Conservation (phyloP, 257 asterid species). For the Pogostemon cablin region DNA sequence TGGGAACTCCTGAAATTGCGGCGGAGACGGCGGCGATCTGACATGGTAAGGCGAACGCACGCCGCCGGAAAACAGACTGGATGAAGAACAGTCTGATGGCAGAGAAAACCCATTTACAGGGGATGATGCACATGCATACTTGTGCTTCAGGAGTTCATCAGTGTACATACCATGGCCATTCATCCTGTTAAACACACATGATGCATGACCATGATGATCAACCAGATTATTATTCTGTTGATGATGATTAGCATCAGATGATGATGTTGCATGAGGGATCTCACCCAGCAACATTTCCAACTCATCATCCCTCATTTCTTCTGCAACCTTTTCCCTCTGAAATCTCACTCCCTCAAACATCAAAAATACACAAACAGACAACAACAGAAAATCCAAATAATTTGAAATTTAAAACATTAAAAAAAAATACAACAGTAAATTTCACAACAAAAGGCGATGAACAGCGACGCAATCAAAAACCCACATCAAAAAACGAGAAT, state of each 20-base stretch:
- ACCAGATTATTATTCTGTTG: constrained; percentile 13
- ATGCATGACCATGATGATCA: constrained; percentile 34
- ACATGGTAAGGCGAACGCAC: constrained; percentile 50
- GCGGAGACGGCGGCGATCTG: constrained; percentile 54
- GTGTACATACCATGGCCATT: constrained; percentile 43
- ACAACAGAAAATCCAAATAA: constrained; percentile 18
- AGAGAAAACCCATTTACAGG: constrained; percentile 66
- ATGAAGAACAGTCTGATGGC: constrained; percentile 65
- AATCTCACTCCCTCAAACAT: constrained; percentile 43
- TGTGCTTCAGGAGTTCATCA: constrained; percentile 44
- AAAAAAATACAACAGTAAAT: constrained; percentile 35
- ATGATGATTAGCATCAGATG: constrained; percentile 37
- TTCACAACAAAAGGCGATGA: constrained; percentile 30
- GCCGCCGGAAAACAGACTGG: constrained; percentile 57
- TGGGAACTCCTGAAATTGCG: constrained; percentile 49
- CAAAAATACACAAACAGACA: constrained; percentile 25
- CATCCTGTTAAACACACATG: not conserved
- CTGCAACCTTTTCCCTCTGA: constrained; percentile 30
- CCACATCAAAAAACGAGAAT: constrained; percentile 39
- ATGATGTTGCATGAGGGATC: constrained; percentile 79
- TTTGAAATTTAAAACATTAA: not conserved
- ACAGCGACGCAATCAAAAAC: constrained; percentile 39
- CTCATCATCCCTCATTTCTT: constrained; percentile 69
- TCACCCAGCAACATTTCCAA: constrained; percentile 75
- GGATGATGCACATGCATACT: constrained; percentile 52